These are phyloP conservation scores for Clohesyomyces aquaticus DNA, from an alignment of 495 filamentous ascomycete genomes.

Conservation along the genomic window DNA sequence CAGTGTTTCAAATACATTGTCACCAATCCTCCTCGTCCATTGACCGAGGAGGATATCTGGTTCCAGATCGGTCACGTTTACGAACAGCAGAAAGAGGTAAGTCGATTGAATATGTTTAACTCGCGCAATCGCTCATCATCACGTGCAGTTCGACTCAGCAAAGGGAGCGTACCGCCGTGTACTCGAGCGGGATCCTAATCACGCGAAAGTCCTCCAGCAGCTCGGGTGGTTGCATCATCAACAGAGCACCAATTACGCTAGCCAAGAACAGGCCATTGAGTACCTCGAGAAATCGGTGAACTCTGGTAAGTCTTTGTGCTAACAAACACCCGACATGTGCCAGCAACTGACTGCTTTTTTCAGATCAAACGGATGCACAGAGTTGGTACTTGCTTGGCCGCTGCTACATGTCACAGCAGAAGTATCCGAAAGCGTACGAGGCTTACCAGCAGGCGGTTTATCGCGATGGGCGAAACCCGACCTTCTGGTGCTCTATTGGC, in stretches of 20 bases:
- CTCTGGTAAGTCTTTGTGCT: constrained; percentile 68
- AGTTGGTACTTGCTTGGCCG: constrained; percentile 98
- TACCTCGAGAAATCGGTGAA: constrained; percentile 96
- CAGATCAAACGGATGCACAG: constrained; percentile 92
- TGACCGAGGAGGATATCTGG: constrained; percentile 99
- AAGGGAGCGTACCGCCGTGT: constrained; percentile 91
- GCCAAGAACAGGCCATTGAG: constrained; percentile 94
- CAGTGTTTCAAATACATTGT: constrained; percentile 99
- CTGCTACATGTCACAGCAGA: constrained; percentile 99
- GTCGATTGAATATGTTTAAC: constrained; percentile 46
- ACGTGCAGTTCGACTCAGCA: constrained; percentile 79
- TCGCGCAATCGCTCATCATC: constrained; percentile 43
- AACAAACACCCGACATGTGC: constrained; percentile 17
- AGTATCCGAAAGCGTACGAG: constrained; percentile 98
- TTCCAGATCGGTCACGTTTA: constrained; percentile 99
- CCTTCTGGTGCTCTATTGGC: constrained; percentile 99
- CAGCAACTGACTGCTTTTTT: constrained; percentile 40
- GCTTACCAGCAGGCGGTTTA: constrained; percentile 99
- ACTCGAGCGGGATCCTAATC: constrained; percentile 90
- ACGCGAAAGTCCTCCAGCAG: constrained; percentile 97
- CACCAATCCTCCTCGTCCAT: constrained; percentile 83
- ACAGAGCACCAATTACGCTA: constrained; percentile 83
- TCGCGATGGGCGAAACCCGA: constrained; percentile 95
- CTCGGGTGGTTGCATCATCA: constrained; percentile 98
- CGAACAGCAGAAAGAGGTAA: constrained; percentile 97